These are phyloP conservation scores for Phanerochaete carnosa DNA, from an alignment of 768 basidiomycete species.

Conservation along the genomic window DNA sequence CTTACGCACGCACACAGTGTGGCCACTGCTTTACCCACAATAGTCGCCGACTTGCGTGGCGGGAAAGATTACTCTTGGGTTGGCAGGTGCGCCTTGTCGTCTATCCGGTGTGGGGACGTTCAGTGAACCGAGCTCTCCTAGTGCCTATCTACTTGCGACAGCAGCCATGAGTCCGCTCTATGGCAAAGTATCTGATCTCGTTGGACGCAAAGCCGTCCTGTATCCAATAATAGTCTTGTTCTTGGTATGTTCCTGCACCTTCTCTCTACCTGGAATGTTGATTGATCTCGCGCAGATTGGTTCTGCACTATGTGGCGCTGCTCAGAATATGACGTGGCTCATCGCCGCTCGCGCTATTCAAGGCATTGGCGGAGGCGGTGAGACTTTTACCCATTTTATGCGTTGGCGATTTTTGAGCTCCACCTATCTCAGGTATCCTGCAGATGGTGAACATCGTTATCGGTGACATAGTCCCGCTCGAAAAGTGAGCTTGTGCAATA, in stretches of 20 bases:
- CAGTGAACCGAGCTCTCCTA: neutral
- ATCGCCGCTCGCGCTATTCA: constrained; percentile 38
- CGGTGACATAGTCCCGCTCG: constrained; percentile 35
- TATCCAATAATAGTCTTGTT: constrained; percentile 34
- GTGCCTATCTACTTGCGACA: constrained; percentile 27
- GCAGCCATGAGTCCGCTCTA: constrained; percentile 26
- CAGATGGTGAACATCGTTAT: constrained; percentile 36
- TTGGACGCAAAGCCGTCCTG: constrained; percentile 37
- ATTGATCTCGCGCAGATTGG: constrained; percentile 21
- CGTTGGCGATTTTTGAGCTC: neutral
- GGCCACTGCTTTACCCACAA: neutral
- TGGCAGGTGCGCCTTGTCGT: neutral
- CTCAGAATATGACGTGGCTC: constrained; percentile 41
- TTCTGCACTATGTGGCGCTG: constrained; percentile 40
- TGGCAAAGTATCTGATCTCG: constrained; percentile 27
- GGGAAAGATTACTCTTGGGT: constrained; percentile 2
- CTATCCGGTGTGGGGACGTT: too few species aligned
- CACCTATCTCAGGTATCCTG: constrained; percentile 15
- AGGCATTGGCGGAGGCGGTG: constrained; percentile 39
- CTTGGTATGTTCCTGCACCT: constrained; percentile 20
- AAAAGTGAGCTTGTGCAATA: constrained; percentile 23
- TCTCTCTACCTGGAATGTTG: neutral
- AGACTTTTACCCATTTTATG: neutral
- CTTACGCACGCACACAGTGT: neutral
- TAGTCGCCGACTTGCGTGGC: neutral